Evolutionary conservation across 2,329 filamentous ascomycete genomes (phyloP).

Genomic region (Cladosporium sp.): DNA sequence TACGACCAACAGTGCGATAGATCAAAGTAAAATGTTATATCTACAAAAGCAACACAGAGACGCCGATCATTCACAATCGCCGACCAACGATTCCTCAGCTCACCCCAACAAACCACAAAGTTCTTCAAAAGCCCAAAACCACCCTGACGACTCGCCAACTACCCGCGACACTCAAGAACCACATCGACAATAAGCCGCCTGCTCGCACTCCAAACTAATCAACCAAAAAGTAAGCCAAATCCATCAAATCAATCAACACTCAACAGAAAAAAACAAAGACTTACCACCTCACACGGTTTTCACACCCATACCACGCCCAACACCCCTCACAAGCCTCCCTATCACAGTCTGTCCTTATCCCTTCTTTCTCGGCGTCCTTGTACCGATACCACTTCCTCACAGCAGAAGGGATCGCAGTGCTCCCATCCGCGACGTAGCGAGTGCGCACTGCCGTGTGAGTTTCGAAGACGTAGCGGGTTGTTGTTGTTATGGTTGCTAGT

Average conservation of each 20-base stretch:
- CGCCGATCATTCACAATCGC: no score
- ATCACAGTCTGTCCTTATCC: background rate
- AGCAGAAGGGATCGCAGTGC: background rate
- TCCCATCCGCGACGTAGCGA: background rate
- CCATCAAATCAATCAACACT: background rate
- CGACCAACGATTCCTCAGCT: no score
- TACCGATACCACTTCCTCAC: background rate
- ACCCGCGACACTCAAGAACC: no score
- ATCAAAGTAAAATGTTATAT: no score
- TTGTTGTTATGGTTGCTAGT: background rate
- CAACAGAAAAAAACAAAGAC: background rate
- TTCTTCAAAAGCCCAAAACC: no score
- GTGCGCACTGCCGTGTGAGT: background rate
- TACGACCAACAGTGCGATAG: no score
- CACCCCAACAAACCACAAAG: no score
- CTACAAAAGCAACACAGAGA: no score
- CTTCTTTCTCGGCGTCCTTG: background rate
- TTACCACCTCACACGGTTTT: background rate
- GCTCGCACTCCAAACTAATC: background rate
- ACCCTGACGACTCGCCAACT: no score
- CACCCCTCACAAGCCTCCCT: background rate
- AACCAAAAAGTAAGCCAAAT: background rate
- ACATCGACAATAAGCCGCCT: slow-evolving; percentile 6
- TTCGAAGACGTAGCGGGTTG: background rate
- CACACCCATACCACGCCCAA: slow-evolving; percentile 3